Percentiles rank a stretch among this genome's conserved stretches.
Conservation (phyloP, 305 asterid genomes). For the Rubia peregrina region DNA sequence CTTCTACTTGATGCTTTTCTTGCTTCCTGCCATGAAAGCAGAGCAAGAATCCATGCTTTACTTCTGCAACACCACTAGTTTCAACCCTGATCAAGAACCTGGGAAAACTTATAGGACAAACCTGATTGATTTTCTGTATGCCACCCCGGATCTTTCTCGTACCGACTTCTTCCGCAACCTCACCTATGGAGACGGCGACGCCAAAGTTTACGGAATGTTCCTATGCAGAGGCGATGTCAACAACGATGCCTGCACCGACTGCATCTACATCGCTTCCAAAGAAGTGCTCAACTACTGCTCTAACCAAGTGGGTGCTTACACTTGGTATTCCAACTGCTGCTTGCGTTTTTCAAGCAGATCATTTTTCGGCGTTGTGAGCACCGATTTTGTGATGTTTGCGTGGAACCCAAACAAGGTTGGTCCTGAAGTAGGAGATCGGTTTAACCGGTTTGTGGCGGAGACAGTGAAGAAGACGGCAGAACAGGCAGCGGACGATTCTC, state of each 20-base stretch:
- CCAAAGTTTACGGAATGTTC: slow-evolving; percentile 15
- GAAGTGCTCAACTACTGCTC: slow-evolving; percentile 1
- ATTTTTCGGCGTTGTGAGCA: neutral
- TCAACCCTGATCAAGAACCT: too few relatives aligned
- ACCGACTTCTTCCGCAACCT: slow-evolving; percentile 1
- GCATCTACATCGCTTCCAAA: neutral
- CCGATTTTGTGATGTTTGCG: neutral
- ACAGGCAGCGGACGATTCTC: slow-evolving; percentile 10
- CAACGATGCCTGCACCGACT: neutral
- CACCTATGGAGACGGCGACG: neutral
- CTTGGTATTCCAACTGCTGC: neutral
- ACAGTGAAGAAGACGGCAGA: neutral
- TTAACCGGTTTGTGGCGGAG: neutral
- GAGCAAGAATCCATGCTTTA: too few relatives aligned
- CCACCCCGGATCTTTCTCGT: neutral
- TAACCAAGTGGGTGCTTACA: neutral
- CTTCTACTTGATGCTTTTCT: neutral
- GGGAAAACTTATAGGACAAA: slow-evolving; percentile 3
- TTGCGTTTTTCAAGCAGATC: neutral
- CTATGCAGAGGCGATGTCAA: slow-evolving; percentile 20
- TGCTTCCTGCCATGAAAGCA: too few relatives aligned
- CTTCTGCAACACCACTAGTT: neutral
- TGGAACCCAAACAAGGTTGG: neutral
- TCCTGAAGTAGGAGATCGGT: neutral
- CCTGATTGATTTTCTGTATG: slow-evolving; percentile 20